Conservation (phyloP, 441 rosid genomes). For the Raphanus hybrid region DNA sequence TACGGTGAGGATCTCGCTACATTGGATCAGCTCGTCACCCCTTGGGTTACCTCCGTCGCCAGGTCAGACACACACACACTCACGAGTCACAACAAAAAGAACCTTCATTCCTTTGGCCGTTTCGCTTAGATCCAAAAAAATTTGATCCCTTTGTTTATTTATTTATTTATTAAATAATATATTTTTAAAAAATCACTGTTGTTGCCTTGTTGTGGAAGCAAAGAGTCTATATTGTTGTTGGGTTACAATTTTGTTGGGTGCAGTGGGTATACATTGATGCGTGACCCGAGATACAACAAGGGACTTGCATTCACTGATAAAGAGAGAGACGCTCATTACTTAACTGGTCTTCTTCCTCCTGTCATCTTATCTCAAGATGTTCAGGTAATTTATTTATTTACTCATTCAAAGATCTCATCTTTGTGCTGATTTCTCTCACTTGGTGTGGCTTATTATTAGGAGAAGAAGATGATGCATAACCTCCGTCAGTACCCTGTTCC, state of each 20-base stretch:
- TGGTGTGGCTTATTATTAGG: conserved; percentile 46
- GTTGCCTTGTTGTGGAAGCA: conserved; percentile 14
- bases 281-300: conserved; percentile 84
- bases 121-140: conserved; percentile 7
- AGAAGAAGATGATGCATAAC: conserved; percentile 69
- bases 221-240: neutral
- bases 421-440: conserved; percentile 1
- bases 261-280: conserved; percentile 82
- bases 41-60: conserved; percentile 82
- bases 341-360: conserved; percentile 91
- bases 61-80: conserved; percentile 34
- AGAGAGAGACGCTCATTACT: conserved; percentile 86
- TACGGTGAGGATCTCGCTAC: conserved; percentile 77
- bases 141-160: no score
- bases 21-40: conserved; percentile 83
- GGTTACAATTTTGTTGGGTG: neutral
- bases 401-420: neutral
- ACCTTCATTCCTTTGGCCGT: neutral
- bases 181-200: neutral
- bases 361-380: conserved; percentile 65
- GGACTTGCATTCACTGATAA: conserved; percentile 78
- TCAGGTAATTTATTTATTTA: conserved; percentile 51
- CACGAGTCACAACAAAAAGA: no score
- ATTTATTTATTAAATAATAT: no score
- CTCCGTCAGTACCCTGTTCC: conserved; percentile 85